Percentiles rank a stretch among this genome's conserved stretches.
phyloP scores from a whole-genome alignment of 2,329 filamentous ascomycete species.

The Fusarium napiforme region DNA sequence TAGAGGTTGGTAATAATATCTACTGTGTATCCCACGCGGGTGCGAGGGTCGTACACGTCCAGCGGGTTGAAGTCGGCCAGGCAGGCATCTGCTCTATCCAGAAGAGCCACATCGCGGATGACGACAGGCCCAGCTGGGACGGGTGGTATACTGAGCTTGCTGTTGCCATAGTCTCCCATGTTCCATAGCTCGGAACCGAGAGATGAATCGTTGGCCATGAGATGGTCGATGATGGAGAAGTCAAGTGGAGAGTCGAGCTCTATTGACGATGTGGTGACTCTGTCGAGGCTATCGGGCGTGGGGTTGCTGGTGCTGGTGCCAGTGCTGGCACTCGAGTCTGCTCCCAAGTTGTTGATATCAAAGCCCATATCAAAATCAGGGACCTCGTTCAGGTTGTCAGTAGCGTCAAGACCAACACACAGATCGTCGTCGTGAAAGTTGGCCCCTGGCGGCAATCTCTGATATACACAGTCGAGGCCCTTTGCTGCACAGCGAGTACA shows the following conservation, averaged over 20 bases:
- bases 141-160: conserved; percentile 49
- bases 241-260: conserved; percentile 46
- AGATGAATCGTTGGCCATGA: conserved; percentile 44
- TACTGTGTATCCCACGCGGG: conserved; percentile 51
- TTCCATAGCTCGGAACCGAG: conserved; percentile 44
- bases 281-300: conserved; percentile 46
- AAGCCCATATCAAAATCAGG: conserved; percentile 53
- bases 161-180: conserved; percentile 39
- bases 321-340: conserved; percentile 38
- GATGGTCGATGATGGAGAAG: conserved; percentile 52
- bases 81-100: conserved; percentile 38
- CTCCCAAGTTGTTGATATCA: conserved; percentile 48
- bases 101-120: conserved; percentile 47
- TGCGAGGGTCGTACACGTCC: conserved; percentile 51
- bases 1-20: conserved; percentile 48
- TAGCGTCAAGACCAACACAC: conserved; percentile 10
- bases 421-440: conserved; percentile 38
- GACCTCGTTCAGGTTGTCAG: conserved; percentile 31
- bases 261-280: conserved; percentile 33
- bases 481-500: conserved; percentile 58
- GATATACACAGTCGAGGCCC: conserved; percentile 56
- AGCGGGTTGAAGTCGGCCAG: conserved; percentile 46
- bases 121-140: conserved; percentile 35
- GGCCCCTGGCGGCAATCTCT: conserved; percentile 47
- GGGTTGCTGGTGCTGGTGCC: conserved; percentile 14